Conservation (phyloP, 1,284 basidiomycete genomes). For the Cryptococcus amylolentus region DNA sequence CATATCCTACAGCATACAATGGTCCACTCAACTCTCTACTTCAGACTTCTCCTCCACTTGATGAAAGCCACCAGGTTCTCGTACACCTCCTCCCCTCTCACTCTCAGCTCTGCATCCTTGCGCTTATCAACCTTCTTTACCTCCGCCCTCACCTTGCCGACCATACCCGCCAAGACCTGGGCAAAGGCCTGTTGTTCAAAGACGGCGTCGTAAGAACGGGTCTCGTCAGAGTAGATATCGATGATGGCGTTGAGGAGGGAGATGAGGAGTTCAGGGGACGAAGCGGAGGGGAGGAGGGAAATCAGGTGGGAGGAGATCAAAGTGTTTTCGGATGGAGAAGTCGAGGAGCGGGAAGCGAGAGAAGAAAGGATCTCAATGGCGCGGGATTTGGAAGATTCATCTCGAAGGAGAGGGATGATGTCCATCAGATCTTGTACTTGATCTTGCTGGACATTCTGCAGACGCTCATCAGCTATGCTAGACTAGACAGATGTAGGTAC, state of each 20-base stretch:
- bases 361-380: slow-evolving; percentile 77
- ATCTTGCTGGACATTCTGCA: slow-evolving; percentile 40
- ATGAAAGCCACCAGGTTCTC: slow-evolving; percentile 88
- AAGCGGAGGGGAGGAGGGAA: slow-evolving; percentile 37
- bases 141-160: slow-evolving; percentile 60
- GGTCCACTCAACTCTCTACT: not conserved
- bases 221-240: slow-evolving; percentile 93
- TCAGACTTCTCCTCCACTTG: slow-evolving; percentile 60
- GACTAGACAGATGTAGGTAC: slow-evolving; percentile 7
- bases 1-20: no score
- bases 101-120: slow-evolving; percentile 50
- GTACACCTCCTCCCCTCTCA: slow-evolving; percentile 53
- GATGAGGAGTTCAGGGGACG: slow-evolving; percentile 66
- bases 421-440: slow-evolving; percentile 67
- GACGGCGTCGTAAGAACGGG: slow-evolving; percentile 67
- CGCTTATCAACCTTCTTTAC: slow-evolving; percentile 54
- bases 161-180: slow-evolving; percentile 54
- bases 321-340: slow-evolving; percentile 63
- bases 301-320: slow-evolving; percentile 27
- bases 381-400: slow-evolving; percentile 63
- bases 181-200: slow-evolving; percentile 65
- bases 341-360: slow-evolving; percentile 64
- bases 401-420: slow-evolving; percentile 58
- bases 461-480: slow-evolving; percentile 51
- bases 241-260: slow-evolving; percentile 82